Evolutionary conservation across 345 rosid species (phyloP).

Genomic region (Gossypium rotundifolium): DNA sequence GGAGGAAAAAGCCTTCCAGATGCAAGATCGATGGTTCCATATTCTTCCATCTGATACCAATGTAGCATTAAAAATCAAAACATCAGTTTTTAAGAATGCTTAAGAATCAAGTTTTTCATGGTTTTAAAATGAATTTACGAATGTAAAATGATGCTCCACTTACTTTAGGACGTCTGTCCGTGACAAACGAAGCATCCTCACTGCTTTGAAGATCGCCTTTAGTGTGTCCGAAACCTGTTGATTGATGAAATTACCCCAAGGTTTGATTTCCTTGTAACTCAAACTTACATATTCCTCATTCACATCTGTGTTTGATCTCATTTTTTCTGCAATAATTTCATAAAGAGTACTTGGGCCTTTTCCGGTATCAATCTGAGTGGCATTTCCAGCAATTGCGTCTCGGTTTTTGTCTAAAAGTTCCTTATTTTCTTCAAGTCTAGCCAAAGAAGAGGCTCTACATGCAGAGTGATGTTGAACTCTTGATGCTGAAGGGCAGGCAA

Average conservation of each 20-base stretch:
- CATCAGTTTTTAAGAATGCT: background rate
- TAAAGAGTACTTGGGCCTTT: conserved; percentile 14
- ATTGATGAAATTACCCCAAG: conserved; percentile 14
- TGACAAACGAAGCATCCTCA: conserved; percentile 63
- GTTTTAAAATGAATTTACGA: background rate
- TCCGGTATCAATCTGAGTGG: conserved; percentile 14
- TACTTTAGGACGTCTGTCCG: conserved; percentile 69
- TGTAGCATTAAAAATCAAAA: background rate
- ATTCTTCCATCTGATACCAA: conserved; percentile 55
- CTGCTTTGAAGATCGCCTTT: conserved; percentile 42
- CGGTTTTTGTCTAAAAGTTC: conserved; percentile 8
- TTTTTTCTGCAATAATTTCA: conserved; percentile 17
- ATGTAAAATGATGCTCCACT: conserved; percentile 20
- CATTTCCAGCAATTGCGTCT: conserved; percentile 8
- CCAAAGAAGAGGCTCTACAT: conserved; percentile 13
- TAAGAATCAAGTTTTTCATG: background rate
- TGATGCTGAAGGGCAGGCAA: conserved; percentile 45
- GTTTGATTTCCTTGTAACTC: conserved; percentile 27
- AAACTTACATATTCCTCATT: conserved; percentile 29
- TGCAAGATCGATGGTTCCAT: conserved; percentile 34
- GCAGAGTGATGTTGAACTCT: conserved; percentile 12
- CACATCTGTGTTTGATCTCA: background rate
- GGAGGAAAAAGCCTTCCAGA: conserved; percentile 74
- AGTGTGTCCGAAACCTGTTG: conserved; percentile 33
- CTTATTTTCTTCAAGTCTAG: conserved; percentile 21